phyloP scores from a whole-genome alignment of 192 early-diverging fungal species.

The Coemansia aciculifera region DNA sequence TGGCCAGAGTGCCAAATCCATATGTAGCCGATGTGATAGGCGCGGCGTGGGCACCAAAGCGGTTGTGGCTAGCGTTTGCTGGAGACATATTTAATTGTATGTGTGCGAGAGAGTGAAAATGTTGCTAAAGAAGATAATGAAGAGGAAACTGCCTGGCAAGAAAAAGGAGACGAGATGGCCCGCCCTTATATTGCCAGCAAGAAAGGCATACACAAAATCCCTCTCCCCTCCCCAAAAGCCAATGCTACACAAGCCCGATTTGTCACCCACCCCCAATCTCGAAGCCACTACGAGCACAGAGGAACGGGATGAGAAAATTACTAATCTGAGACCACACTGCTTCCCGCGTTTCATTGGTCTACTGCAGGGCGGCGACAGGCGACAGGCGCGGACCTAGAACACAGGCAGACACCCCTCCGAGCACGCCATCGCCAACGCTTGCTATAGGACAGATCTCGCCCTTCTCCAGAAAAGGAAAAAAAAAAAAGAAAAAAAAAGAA shows the following conservation, averaged over 20 bases:
- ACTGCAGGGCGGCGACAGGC: background rate
- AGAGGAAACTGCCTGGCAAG: background rate
- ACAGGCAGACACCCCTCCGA: background rate
- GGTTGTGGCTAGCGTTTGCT: conserved; percentile 22
- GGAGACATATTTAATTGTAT: conserved; percentile 30
- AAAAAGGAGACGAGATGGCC: background rate
- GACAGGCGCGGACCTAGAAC: background rate
- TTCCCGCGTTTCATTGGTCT: conserved; percentile 10
- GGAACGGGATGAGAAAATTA: conserved; percentile 7
- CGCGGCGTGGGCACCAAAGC: conserved; percentile 17
- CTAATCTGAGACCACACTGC: conserved; percentile 1
- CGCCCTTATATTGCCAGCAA: background rate
- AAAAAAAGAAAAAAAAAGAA: too few relatives aligned
- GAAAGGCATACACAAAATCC: conserved; percentile 1
- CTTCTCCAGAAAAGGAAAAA: background rate
- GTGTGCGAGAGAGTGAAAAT: background rate
- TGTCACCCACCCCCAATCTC: conserved; percentile 1
- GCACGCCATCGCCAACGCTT: conserved; percentile 17
- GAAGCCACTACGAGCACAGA: background rate
- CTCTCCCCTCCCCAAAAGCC: background rate
- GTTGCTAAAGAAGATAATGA: background rate
- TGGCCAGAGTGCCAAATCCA: conserved; percentile 89
- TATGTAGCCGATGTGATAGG: conserved; percentile 19
- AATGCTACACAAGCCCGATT: conserved; percentile 4
- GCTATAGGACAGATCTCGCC: conserved; percentile 13